Conservation (phyloP, 768 basidiomycete species). For the Tremella yokohamensis region DNA sequence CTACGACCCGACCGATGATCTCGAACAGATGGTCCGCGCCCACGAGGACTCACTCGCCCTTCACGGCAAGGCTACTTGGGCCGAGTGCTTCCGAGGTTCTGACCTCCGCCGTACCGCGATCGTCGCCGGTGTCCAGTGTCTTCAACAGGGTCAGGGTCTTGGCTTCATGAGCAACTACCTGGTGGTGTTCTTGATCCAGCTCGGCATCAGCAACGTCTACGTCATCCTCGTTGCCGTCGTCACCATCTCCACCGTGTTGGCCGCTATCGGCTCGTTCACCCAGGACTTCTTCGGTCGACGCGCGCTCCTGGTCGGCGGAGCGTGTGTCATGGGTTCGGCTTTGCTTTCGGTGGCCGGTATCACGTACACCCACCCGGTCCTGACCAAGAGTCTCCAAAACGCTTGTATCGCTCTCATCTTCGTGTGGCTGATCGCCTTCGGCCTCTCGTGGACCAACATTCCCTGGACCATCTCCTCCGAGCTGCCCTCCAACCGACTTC, state of each 20-base stretch:
- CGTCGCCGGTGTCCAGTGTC: neutral
- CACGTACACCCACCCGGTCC: neutral
- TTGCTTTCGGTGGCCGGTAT: slow-evolving; percentile 1
- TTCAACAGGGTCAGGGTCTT: slow-evolving; percentile 5
- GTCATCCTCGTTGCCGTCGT: slow-evolving; percentile 1
- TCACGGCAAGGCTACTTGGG: neutral
- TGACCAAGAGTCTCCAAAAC: neutral
- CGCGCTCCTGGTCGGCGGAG: neutral
- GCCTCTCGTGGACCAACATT: slow-evolving; percentile 24
- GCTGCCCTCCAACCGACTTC: slow-evolving; percentile 20
- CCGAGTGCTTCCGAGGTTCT: slow-evolving; percentile 30
- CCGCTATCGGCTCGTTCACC: slow-evolving; percentile 3
- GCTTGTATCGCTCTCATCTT: slow-evolving; percentile 4
- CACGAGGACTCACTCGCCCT: neutral
- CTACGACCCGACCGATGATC: neutral
- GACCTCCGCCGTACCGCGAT: slow-evolving; percentile 13
- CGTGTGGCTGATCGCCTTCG: slow-evolving; percentile 13
- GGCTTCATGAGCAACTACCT: slow-evolving; percentile 13
- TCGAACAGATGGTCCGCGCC: neutral
- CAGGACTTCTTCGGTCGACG: slow-evolving; percentile 8
- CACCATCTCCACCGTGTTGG: neutral
- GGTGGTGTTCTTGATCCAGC: slow-evolving; percentile 3
- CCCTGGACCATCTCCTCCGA: slow-evolving; percentile 29
- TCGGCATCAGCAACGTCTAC: slow-evolving; percentile 11
- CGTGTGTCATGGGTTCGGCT: neutral